A percentile compares a stretch with the other conserved stretches of the same genome.
These are phyloP conservation scores for Wickerhamomyces sp. DNA, from an alignment of 1,139 yeast genomes.

Conservation along the genomic window DNA sequence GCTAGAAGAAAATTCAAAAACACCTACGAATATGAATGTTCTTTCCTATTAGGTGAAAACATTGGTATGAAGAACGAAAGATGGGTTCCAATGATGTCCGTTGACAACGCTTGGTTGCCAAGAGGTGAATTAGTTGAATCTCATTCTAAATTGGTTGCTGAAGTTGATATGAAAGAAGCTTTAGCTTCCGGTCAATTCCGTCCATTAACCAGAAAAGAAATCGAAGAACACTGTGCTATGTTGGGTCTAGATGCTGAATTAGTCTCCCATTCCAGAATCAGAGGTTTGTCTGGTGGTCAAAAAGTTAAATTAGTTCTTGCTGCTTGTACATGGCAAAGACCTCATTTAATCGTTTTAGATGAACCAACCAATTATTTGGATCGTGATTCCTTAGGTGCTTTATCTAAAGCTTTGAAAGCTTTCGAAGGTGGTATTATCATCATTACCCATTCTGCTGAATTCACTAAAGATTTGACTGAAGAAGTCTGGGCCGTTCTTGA, in stretches of 20 bases:
- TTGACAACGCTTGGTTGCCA: conserved; percentile 99
- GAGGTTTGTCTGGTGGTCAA: conserved; percentile 99
- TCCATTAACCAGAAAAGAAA: conserved; percentile 99
- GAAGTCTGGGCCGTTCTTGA: conserved; percentile 99
- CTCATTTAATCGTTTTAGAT: conserved; percentile 98
- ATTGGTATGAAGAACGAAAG: conserved; percentile 98
- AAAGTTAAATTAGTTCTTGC: conserved; percentile 99
- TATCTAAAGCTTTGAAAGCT: conserved; percentile 97
- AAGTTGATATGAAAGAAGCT: conserved; percentile 99
- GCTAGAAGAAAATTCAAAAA: conserved; percentile 99
- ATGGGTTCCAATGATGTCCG: conserved; percentile 99
- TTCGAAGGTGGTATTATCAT: conserved; percentile 99
- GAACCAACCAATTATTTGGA: conserved; percentile 99
- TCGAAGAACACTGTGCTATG: conserved; percentile 97
- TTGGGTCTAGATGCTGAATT: conserved; percentile 98
- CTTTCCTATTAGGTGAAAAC: conserved; percentile 96
- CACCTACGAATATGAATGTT: conserved; percentile 99
- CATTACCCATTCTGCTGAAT: conserved; percentile 99
- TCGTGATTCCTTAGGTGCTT: conserved; percentile 99
- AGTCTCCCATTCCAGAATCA: conserved; percentile 98
- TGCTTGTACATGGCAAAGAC: conserved; percentile 99
- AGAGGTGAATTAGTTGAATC: conserved; percentile 99
- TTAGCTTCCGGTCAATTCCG: conserved; percentile 99
- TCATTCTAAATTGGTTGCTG: conserved; percentile 98
- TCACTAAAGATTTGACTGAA: conserved; percentile 98